Percentiles rank a stretch among this genome's conserved stretches.
These are phyloP conservation scores for Ceratocystis ficicola DNA, from an alignment of 2,329 filamentous ascomycete genomes.

Conservation along the genomic window DNA sequence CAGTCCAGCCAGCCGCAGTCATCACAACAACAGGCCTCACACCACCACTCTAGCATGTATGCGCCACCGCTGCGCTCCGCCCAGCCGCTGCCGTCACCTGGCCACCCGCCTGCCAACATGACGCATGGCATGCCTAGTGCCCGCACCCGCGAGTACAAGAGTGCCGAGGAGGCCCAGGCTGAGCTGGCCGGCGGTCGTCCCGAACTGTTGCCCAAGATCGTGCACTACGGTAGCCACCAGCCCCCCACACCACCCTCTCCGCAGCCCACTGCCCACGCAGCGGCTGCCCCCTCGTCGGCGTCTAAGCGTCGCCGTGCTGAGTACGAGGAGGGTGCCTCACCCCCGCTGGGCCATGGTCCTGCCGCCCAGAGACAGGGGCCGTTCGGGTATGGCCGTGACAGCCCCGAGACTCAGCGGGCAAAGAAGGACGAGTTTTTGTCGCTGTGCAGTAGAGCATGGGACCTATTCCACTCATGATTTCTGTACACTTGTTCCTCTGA, in stretches of 20 bases:
- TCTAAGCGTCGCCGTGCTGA: conserved; percentile 70
- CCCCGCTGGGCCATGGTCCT: conserved; percentile 67
- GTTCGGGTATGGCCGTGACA: conserved; percentile 71
- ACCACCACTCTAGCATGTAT: conserved; percentile 36
- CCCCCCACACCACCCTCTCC: conserved; percentile 84
- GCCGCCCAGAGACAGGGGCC: conserved; percentile 50
- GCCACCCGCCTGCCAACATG: conserved; percentile 47
- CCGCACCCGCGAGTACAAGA: conserved; percentile 77
- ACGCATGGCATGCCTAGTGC: conserved; percentile 41
- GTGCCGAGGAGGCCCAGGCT: conserved; percentile 87
- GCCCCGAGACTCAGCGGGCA: conserved; percentile 64
- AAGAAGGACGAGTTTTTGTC: conserved; percentile 90
- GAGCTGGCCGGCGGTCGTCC: conserved; percentile 83
- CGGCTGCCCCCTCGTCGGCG: conserved; percentile 38
- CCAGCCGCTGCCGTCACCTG: conserved; percentile 61
- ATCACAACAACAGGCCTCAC: conserved; percentile 25
- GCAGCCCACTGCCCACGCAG: conserved; percentile 37
- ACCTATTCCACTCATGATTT: conserved; percentile 79
- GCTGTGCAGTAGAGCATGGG: conserved; percentile 84
- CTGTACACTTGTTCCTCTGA: not conserved
- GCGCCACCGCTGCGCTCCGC: conserved; percentile 39
- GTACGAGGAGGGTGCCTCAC: conserved; percentile 85
- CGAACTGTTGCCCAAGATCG: conserved; percentile 80
- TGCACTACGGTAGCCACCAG: conserved; percentile 90
- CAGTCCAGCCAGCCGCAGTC: conserved; percentile 4